Evolutionary conservation across 2,329 filamentous ascomycete genomes (phyloP), one percentile per base, ranked within the genome.

Genomic region (Aspergillus nomiae): DNA sequence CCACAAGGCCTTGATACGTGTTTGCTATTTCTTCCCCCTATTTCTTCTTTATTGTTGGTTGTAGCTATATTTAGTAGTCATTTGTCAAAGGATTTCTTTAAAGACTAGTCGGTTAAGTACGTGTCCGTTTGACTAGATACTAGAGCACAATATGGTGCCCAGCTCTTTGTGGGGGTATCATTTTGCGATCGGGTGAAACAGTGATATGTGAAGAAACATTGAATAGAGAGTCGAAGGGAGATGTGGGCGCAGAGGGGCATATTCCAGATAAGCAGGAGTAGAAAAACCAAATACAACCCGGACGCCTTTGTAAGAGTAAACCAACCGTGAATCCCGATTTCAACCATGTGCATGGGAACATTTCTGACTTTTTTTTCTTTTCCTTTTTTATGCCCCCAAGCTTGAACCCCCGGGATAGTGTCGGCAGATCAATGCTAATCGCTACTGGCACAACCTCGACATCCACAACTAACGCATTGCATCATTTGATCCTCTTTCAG

Each of bases 391-490:
- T 36, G 19, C n/a, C 21, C 12, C 7, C 9, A 36, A 21, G 28
- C 28, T 21, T n/a, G 30, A 32, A 53, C 14, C 9, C 16, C 14
- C 16, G 14, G 50, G 50, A 30, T 30, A 19, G 36, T 19, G 11
- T 24, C 9, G 34, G 24, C 4, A 21, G 12, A 55, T 8, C 24
- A 26, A 56, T 24, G 38, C 69, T 74, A 97, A 77, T 97, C 94
- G 73, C 88, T 91, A 54, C 93, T 96, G 19, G 92, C 87, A 78
- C 94, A 98, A 0, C 94, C 94, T 73, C 92, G 85, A 78, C 95
- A 99, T 10, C 95, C 95, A 78, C 95, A 99, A 79, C 87, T 97
- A 58, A 98, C 92, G 75, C 95, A 99, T 78, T 98, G 90, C 36
- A 98, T 89, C 43, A 92, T 90, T 76, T 95, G 91, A 48, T 92